Base-by-base conservation (phyloP, 768 basidiomycete species). In the Phlebiopsis flavidoalba region DNA sequence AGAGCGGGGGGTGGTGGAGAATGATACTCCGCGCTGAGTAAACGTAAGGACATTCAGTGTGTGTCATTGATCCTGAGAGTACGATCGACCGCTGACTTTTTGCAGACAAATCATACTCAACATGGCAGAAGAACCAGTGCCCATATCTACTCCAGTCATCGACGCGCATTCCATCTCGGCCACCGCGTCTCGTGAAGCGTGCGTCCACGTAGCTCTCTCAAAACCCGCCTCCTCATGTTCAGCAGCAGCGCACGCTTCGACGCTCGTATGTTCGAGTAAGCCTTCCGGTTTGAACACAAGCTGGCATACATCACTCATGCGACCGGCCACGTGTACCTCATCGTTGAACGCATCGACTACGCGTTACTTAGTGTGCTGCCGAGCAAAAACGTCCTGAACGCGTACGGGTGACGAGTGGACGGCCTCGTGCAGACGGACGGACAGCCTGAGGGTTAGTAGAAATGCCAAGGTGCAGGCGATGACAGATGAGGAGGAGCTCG, bases 291-390 rank as follows among this genome's bases (percentile, higher is more conserved):
- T 64, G 87, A 87, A 5, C 77, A 78, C 62, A 83, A 81, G 56
- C 89, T 90, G 14, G 76, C 81, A 4, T 86, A 86, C 64, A 89
- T 93, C 65, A 82, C 83, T 8, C 77, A 90, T 67, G 90, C 91
- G 5, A 91, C 91, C 1, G 91, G 91, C 7, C 81, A 90, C 63
- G 85, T 93, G 53, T 93, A 93, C 55, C 58, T 73, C 15, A 70
- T 75, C 85, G 89, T 89, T 33, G 90, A 92, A 74, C 89, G 93
- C 69, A 88, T 93, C 70, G 91, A 93, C 72, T 93, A 93, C 65
- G 83, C 87, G 0, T 76, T 92, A 24, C 92, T 93, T 65, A 91
- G 92, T 3, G 91, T 91, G 93, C 92, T 0, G 81, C 94, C 45
- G 92, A 93, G 64, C 83, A n/a, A 83, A 55, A 93, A 93, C 70